A percentile compares a stretch with the other conserved stretches of the same genome.
phyloP scores from a whole-genome alignment of 495 filamentous ascomycete species.

The Articulospora tetracladia region DNA sequence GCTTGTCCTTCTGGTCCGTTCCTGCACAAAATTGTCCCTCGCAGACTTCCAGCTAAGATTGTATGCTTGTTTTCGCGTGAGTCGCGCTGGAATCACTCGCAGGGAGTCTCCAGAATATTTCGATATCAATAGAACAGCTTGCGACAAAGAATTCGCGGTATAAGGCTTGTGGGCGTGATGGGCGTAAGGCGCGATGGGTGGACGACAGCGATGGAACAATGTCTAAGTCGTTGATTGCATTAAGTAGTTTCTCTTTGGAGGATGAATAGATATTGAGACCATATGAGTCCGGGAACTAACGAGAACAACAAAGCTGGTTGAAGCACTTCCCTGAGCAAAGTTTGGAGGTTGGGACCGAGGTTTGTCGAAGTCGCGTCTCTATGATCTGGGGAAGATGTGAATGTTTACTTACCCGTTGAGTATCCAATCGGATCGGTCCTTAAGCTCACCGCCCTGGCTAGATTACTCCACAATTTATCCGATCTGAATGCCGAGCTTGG shows the following conservation, averaged over 20 bases:
- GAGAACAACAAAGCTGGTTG: neutral
- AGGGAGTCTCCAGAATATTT: neutral
- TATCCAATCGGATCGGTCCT: neutral
- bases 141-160: neutral
- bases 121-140: neutral
- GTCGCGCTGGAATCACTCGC: neutral
- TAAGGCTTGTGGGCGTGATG: neutral
- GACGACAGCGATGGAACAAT: neutral
- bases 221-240: neutral
- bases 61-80: neutral
- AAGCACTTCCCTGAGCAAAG: neutral
- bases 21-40: neutral
- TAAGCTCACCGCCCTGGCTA: neutral
- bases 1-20: neutral
- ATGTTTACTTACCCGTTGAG: neutral
- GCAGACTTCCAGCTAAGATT: neutral
- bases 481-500: no score
- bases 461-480: no score
- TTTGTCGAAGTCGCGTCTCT: conserved; percentile 4
- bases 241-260: neutral
- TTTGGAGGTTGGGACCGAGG: neutral
- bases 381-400: neutral
- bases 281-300: neutral
- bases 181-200: neutral
- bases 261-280: neutral